Evolutionary conservation across 768 basidiomycete species (phyloP), one percentile per base, ranked within the genome.

Genomic region (Auriculariales sp.): DNA sequence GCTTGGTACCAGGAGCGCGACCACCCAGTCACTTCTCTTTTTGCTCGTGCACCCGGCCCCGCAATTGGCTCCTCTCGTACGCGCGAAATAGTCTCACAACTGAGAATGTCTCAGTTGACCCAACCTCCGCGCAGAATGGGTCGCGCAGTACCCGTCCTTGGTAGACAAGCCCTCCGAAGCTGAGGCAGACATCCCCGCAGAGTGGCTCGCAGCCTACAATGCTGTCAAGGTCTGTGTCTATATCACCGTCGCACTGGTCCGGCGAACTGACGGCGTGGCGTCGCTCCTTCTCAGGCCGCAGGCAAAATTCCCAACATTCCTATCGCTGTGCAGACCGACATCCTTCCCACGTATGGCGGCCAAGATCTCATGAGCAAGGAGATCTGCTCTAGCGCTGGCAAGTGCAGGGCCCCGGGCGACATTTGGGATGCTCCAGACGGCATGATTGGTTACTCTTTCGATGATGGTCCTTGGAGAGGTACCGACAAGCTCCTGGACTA

Each of bases 341-440:
- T 57, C 10, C 63, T 57, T 45, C 71, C 69, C 1, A 59, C 54
- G 3, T 75, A 75, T 52, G 65, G 68, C 10, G 66, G 66, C 15
- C 55, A 57, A 35, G 64, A 74, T 53, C 70, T 73, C 30, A 58
- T 54, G 36, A 25, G 39, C 39, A 19, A 19, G 9, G 55, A 68
- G 7, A 72, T 94, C 54, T 94, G 90, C 66, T 89, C 88, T 2
- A 72, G 81, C 24, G 83, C 83, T 0, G 81, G 77, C 66, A 74
- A 79, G 58, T 91, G 87, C 62, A 52, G 64, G 48, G 71, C 67
- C 34, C 55, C 70, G 19, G 39, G 19, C 10, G 85, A 88, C 54
- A 59, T 87, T 46, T 83, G 81, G 78, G 77, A 92, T 53, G 84
- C 82, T 0, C 90, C 91, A 0, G 62, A 71, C 28, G 83, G 85